Evolutionary conservation across 2,329 filamentous ascomycete genomes (phyloP), one percentile per base, ranked within the genome.

Genomic region (Fusarium burgessii): DNA sequence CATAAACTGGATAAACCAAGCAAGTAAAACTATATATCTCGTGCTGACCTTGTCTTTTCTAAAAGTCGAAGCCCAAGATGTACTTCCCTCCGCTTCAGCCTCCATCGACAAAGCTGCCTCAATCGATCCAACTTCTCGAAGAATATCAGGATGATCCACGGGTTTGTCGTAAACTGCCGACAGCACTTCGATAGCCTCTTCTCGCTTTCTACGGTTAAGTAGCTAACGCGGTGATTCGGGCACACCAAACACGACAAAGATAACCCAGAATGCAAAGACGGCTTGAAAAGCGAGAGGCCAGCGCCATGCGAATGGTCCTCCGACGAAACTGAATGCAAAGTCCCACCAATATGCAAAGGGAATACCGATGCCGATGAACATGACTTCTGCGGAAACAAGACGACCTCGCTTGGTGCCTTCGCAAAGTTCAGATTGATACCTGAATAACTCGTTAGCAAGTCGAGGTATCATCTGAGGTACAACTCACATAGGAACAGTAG

Each of bases 371-470:
- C 82, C 80, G 17, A 83, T 78, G 35, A 82, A 81, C 13, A 81
- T 73, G 5, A 81, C 75, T 13, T 79, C 85, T 55, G 86, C 82
- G 77, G 86, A 86, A 62, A 88, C 85, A 25, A 87, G 79, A 61
- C 85, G 84, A 4, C 85, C 86, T 50, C 86, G 80, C 66, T 86
- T 84, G 80, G 62, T 65, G 4, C 69, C 66, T 17, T 74, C 64
- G 14, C 85, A 86, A 2, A 84, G 85, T 68, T 80, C 77, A 4
- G 74, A 71, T 36, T 77, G 73, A 17, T 62, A 81, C 70, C 70
- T 66, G 13, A 10, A 25, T 4, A 5, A 18, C 8, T 3, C 0
- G 20, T 71, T 4, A 71, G 42, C 18, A 17, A 12, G 5, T n/a
- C 8, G 17, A 6, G 13, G 1, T 7, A n/a, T 5, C 0, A 7